These are phyloP conservation scores for Nicotiana sylvestris DNA, from an alignment of 257 asterid species.

Conservation along the genomic window DNA sequence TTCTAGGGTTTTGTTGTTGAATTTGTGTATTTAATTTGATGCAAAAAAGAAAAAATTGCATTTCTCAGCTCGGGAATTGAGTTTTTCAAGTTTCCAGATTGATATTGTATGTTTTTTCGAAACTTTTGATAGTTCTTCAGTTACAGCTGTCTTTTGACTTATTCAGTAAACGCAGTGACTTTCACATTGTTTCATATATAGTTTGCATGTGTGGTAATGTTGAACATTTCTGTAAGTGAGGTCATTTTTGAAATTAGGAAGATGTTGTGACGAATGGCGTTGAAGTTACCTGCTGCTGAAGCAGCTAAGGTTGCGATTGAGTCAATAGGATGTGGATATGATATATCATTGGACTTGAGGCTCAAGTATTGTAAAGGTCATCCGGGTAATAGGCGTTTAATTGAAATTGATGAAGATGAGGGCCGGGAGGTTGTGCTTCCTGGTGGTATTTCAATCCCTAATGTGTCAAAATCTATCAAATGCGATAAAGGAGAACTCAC, in stretches of 20 bases:
- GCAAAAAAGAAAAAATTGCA: background rate
- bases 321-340: constrained; percentile 95
- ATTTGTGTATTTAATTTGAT: constrained; percentile 7
- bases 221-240: background rate
- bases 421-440: constrained; percentile 83
- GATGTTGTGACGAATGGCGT: constrained; percentile 59
- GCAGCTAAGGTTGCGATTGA: constrained; percentile 84
- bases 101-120: constrained; percentile 21
- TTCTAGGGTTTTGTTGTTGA: constrained; percentile 32
- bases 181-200: constrained; percentile 26
- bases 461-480: constrained; percentile 78
- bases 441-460: constrained; percentile 62
- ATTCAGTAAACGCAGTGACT: background rate
- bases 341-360: constrained; percentile 78
- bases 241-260: background rate
- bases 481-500: constrained; percentile 97
- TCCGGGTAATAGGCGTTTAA: constrained; percentile 41
- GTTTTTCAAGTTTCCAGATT: constrained; percentile 13
- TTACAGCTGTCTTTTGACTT: background rate
- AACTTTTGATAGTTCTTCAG: background rate
- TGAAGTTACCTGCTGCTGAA: constrained; percentile 74
- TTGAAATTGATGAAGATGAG: constrained; percentile 69
- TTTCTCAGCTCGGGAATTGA: constrained; percentile 11
- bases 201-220: constrained; percentile 2
- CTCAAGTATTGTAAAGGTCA: constrained; percentile 89